Evolutionary conservation across 2,329 filamentous ascomycete species (phyloP).

Genomic region (Mariannaea elegans): DNA sequence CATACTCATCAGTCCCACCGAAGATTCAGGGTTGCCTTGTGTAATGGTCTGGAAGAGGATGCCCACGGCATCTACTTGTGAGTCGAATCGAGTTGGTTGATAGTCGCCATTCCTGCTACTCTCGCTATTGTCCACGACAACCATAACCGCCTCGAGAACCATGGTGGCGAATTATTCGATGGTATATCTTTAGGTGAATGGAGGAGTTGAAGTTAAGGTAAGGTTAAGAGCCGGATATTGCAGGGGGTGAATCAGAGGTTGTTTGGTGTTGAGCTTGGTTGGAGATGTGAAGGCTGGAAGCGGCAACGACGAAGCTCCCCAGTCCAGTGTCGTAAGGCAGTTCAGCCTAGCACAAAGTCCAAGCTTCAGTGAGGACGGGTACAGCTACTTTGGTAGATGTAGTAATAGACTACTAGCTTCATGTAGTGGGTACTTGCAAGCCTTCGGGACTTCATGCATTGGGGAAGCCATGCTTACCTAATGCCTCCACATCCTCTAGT

Average conservation of each 20-base stretch:
- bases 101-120: conserved; percentile 95
- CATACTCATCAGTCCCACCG: conserved; percentile 98
- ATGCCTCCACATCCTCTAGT: conserved; percentile 24
- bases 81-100: conserved; percentile 93
- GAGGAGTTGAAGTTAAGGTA: conserved; percentile 4
- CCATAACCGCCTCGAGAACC: conserved; percentile 99
- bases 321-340: conserved; percentile 52
- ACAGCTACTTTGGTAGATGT: conserved; percentile 29
- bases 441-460: conserved; percentile 26
- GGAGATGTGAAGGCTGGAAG: conserved; percentile 40
- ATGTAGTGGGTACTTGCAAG: conserved; percentile 35
- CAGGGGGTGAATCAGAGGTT: not conserved
- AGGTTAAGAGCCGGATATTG: conserved; percentile 7
- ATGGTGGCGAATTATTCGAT: conserved; percentile 69
- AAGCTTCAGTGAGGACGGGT: conserved; percentile 34
- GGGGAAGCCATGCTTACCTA: conserved; percentile 40
- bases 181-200: conserved; percentile 16
- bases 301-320: conserved; percentile 34
- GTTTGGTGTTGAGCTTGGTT: conserved; percentile 34
- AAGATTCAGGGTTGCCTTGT: conserved; percentile 94
- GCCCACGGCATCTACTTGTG: conserved; percentile 93
- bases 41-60: conserved; percentile 97
- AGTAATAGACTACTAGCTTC: not conserved
- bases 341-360: conserved; percentile 53
- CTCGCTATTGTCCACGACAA: conserved; percentile 99